phyloP scores from a whole-genome alignment of 805 yeast genomes.

The Metschnikowia similis region DNA sequence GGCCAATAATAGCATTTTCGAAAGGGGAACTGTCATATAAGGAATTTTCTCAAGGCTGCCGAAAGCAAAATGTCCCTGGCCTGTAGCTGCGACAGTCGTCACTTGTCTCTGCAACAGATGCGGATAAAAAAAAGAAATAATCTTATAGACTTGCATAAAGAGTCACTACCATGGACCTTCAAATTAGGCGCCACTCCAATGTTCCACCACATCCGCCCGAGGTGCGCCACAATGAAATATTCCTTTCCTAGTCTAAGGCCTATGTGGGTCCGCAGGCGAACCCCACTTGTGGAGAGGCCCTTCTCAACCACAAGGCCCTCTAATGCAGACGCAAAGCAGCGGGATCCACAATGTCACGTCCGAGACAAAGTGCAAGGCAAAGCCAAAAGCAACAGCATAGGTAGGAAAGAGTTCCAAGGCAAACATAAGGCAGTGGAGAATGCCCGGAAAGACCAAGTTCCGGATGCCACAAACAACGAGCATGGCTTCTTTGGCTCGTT shows the following conservation, averaged over 20 bases:
- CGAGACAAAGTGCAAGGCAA: not conserved
- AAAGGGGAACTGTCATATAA: too few species aligned
- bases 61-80: not conserved
- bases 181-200: not conserved
- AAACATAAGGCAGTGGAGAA: not conserved
- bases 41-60: not conserved
- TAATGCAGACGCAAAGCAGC: not conserved
- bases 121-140: not conserved
- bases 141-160: not conserved
- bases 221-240: not conserved
- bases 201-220: not conserved
- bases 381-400: not conserved
- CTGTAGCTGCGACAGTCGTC: not conserved
- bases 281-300: not conserved
- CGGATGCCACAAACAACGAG: not conserved
- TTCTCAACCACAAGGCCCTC: not conserved
- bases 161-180: not conserved
- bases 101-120: not conserved
- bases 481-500: conserved; percentile 1
- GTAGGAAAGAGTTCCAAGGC: not conserved
- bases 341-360: not conserved
- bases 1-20: too few species aligned
- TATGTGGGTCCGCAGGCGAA: not conserved
- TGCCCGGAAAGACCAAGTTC: not conserved
- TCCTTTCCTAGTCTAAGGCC: not conserved